Base-by-base conservation (phyloP, 2,329 filamentous ascomycete genomes). In the Seiridium unicorne region DNA sequence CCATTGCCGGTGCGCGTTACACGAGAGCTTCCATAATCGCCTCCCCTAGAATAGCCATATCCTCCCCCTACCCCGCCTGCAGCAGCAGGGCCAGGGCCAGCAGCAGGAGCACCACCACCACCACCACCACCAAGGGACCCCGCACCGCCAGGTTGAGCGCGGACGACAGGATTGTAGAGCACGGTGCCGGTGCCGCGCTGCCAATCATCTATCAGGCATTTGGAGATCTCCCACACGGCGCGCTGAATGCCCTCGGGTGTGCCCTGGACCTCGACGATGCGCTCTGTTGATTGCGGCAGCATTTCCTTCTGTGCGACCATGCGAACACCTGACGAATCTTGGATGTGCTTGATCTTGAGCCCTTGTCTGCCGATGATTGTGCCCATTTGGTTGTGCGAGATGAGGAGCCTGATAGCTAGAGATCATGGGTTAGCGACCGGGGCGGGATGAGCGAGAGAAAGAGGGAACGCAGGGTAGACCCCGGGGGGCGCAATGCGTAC, bases 271-370 rank as follows among this genome's bases (percentile, higher is more conserved):
- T 99, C 95, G 65, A 99, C 95, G 69, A 99, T 93, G 65, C 95
- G 90, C 81, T 99, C 95, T 40, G 95, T 99, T 5, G 95, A 99
- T 77, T 99, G 95, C 42, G 95, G 95, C 6, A 99, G 88, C 95
- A 99, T 99, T 72, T 99, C 95, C 80, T 99, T 99, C 78, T 99
- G 95, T 46, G 95, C 95, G 54, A 99, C 93, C 95, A 99, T 99
- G 73, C 95, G 93, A 61, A 98, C 95, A 65, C 93, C 93, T 4
- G 95, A 98, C 36, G 88, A 89, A 75, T 99, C 95, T 76, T 99
- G 95, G 68, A 99, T 99, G 75, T 97, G 92, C 85, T 99, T 99
- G 84, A 99, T 99, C 84, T 98, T 99, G 67, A 97, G 84, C 61
- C 95, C 95, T 76, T 96, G 91, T 66, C 93, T 89, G 70, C 95